Conservation (phyloP, 805 yeast species). For the Helenozyma rhizophorensis region DNA sequence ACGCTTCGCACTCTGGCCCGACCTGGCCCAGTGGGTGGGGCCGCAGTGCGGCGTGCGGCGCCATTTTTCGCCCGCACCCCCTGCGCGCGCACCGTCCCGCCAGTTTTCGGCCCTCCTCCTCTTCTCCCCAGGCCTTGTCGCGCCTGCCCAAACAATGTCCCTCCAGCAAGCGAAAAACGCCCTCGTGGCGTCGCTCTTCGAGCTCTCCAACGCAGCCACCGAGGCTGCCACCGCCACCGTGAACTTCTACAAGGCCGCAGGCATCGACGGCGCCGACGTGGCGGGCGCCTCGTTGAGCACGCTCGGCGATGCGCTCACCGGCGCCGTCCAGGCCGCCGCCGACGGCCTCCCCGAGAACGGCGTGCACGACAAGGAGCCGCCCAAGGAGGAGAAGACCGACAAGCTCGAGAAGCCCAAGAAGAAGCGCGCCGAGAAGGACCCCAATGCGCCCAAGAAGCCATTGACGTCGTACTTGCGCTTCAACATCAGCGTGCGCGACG, state of each 20-base stretch:
- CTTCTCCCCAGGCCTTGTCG: not conserved
- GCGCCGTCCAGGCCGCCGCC: slow-evolving; percentile 38
- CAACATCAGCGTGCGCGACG: slow-evolving; percentile 68
- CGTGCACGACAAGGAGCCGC: slow-evolving; percentile 3
- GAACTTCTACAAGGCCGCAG: slow-evolving; percentile 62
- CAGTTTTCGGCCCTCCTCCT: not conserved
- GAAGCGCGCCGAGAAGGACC: slow-evolving; percentile 58
- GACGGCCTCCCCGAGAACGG: slow-evolving; percentile 24
- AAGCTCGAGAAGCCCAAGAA: slow-evolving; percentile 44
- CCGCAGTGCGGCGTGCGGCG: not conserved
- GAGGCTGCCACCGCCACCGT: slow-evolving; percentile 80
- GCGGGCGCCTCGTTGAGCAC: slow-evolving; percentile 33
- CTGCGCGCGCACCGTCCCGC: not conserved
- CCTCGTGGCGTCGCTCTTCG: slow-evolving; percentile 74
- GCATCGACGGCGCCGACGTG: slow-evolving; percentile 39
- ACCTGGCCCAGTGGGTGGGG: too few relatives aligned
- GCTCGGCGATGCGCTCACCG: slow-evolving; percentile 23
- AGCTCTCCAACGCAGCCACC: slow-evolving; percentile 80
- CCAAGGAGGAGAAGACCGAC: slow-evolving; percentile 2
- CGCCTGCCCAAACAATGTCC: slow-evolving; percentile 4
- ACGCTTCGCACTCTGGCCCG: too few relatives aligned
- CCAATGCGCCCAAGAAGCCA: slow-evolving; percentile 95
- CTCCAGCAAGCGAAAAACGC: slow-evolving; percentile 21
- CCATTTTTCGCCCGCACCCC: not conserved
- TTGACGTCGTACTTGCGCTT: slow-evolving; percentile 79